Evolutionary conservation across 2,329 filamentous ascomycete species (phyloP).

Genomic region (Zasmidium cellare): DNA sequence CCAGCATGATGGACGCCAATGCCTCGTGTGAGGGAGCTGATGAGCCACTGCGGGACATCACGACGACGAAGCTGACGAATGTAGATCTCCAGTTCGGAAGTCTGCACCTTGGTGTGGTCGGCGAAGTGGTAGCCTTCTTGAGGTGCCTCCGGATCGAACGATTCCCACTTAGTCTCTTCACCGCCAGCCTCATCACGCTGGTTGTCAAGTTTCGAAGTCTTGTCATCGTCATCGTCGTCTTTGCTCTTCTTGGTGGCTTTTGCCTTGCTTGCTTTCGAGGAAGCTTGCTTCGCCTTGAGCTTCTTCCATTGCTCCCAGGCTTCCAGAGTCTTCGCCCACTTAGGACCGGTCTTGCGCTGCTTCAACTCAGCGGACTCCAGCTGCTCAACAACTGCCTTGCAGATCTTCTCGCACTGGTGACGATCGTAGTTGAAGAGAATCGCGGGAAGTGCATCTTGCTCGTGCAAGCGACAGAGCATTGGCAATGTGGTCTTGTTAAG

Average conservation of each 20-base stretch:
- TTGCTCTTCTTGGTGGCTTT: slow-evolving; percentile 43
- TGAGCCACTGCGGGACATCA: slow-evolving; percentile 53
- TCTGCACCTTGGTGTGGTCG: slow-evolving; percentile 58
- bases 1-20: slow-evolving; percentile 77
- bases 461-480: slow-evolving; percentile 61
- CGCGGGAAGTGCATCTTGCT: slow-evolving; percentile 66
- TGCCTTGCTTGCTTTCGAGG: slow-evolving; percentile 41
- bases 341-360: slow-evolving; percentile 58
- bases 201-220: slow-evolving; percentile 57
- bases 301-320: slow-evolving; percentile 61
- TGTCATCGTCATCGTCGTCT: slow-evolving; percentile 41
- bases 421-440: slow-evolving; percentile 79
- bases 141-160: slow-evolving; percentile 67
- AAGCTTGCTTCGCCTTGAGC: slow-evolving; percentile 40
- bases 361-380: slow-evolving; percentile 55
- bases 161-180: slow-evolving; percentile 60
- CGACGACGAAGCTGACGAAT: slow-evolving; percentile 54
- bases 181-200: slow-evolving; percentile 57
- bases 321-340: slow-evolving; percentile 62
- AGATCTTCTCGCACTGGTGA: slow-evolving; percentile 61
- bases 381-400: slow-evolving; percentile 51
- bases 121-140: slow-evolving; percentile 67
- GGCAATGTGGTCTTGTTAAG: slow-evolving; percentile 54
- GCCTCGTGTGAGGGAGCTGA: slow-evolving; percentile 64
- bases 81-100: slow-evolving; percentile 59